phyloP scores from a whole-genome alignment of 768 basidiomycete species.

The Bullera alba region DNA sequence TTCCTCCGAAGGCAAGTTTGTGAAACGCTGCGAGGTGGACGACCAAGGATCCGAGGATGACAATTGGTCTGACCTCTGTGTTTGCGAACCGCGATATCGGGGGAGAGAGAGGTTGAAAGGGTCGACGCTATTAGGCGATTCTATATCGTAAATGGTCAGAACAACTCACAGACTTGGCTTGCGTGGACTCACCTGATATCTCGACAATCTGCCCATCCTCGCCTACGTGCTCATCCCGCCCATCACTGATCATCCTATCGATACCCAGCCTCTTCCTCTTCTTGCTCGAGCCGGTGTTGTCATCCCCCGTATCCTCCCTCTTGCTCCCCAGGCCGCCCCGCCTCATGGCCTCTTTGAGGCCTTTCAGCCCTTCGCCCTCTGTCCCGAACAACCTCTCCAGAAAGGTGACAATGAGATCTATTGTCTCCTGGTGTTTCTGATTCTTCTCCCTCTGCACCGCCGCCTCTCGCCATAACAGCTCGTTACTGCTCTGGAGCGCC shows the following conservation, averaged over 20 bases:
- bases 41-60: slow-evolving; percentile 8
- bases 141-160: neutral
- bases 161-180: neutral
- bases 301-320: slow-evolving; percentile 10
- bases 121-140: neutral
- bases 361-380: slow-evolving; percentile 36
- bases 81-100: neutral
- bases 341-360: slow-evolving; percentile 35
- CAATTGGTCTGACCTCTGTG: no score
- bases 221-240: slow-evolving; percentile 8
- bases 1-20: slow-evolving; percentile 26
- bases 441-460: slow-evolving; percentile 68
- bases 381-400: slow-evolving; percentile 77
- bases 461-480: slow-evolving; percentile 88
- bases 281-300: slow-evolving; percentile 8
- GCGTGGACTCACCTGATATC: slow-evolving; percentile 24
- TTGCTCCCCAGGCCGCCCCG: slow-evolving; percentile 25
- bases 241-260: slow-evolving; percentile 43
- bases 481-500: slow-evolving; percentile 78
- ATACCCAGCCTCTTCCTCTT: slow-evolving; percentile 35
- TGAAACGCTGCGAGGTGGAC: slow-evolving; percentile 25
- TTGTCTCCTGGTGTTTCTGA: slow-evolving; percentile 91
- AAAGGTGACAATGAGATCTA: slow-evolving; percentile 90
- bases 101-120: slow-evolving; percentile 4
- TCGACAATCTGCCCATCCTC: slow-evolving; percentile 28